Percentiles rank a stretch among this genome's conserved stretches.
These are phyloP conservation scores for Cordyceps farinosa DNA, from an alignment of 2,329 filamentous ascomycete genomes.

Conservation along the genomic window DNA sequence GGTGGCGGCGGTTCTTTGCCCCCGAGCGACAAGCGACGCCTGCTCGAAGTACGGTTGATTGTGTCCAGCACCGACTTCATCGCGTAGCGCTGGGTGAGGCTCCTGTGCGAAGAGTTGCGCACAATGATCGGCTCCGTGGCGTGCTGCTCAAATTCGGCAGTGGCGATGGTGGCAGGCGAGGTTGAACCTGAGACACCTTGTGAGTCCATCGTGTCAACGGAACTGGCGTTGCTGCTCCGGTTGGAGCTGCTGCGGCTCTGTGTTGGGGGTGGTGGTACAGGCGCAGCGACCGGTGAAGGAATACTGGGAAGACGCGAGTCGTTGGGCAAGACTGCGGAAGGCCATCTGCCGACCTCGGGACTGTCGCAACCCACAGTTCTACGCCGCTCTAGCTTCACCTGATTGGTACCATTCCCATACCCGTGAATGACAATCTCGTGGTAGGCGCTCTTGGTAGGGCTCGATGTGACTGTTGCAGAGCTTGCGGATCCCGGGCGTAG, in stretches of 20 bases:
- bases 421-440: constrained; percentile 52
- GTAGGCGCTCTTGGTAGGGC: constrained; percentile 29
- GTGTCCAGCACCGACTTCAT: constrained; percentile 15
- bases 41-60: constrained; percentile 13
- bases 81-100: constrained; percentile 16
- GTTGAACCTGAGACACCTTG: neutral
- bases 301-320: neutral
- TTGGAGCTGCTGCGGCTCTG: constrained; percentile 6
- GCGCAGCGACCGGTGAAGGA: neutral
- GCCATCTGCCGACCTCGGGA: constrained; percentile 24
- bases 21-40: neutral
- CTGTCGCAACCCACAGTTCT: constrained; percentile 20
- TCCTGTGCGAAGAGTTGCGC: constrained; percentile 18
- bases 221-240: constrained; percentile 13
- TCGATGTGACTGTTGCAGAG: constrained; percentile 21
- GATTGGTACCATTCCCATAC: constrained; percentile 52
- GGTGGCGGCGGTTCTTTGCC: constrained; percentile 11
- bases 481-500: constrained; percentile 24
- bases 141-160: constrained; percentile 1
- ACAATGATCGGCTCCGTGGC: constrained; percentile 13
- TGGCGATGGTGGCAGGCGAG: neutral
- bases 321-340: constrained; percentile 23
- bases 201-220: neutral
- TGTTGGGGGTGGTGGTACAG: neutral
- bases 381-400: constrained; percentile 28